A percentile compares a stretch with the other conserved stretches of the same genome.
These are phyloP conservation scores for Daldinia sp. DNA, from an alignment of 2,329 filamentous ascomycete genomes.

Conservation along the genomic window DNA sequence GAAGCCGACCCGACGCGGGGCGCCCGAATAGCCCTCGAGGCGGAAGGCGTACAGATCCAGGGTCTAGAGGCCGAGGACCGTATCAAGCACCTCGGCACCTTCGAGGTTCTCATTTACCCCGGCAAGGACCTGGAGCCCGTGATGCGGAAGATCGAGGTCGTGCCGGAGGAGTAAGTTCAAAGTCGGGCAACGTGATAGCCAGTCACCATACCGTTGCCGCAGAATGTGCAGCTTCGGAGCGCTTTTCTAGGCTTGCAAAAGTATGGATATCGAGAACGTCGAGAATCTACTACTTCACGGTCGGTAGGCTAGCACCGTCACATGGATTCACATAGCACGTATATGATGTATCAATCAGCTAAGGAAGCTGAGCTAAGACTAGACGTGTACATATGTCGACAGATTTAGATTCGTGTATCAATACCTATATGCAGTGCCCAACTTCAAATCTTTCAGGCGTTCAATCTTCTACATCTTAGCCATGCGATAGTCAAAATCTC, in stretches of 20 bases:
- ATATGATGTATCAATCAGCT: slow-evolving; percentile 13
- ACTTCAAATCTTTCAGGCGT: not conserved
- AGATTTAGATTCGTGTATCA: slow-evolving; percentile 1
- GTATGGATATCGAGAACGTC: not conserved
- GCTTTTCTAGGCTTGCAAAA: not conserved
- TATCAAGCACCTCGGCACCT: slow-evolving; percentile 53
- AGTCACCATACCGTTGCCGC: not conserved
- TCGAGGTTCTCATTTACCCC: slow-evolving; percentile 49
- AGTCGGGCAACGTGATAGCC: not conserved
- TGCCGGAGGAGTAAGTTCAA: slow-evolving; percentile 41
- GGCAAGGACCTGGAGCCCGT: slow-evolving; percentile 46
- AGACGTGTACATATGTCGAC: slow-evolving; percentile 21
- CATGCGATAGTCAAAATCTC: not conserved
- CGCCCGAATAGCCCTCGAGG: slow-evolving; percentile 48
- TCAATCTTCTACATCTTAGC: not conserved
- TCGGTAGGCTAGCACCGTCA: not conserved
- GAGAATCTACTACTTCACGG: not conserved
- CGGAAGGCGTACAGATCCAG: slow-evolving; percentile 47
- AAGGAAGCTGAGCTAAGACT: slow-evolving; percentile 6
- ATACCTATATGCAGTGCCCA: slow-evolving; percentile 6
- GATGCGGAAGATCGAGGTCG: slow-evolving; percentile 47
- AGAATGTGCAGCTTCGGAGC: not conserved
- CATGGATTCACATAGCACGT: not conserved
- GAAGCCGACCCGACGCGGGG: slow-evolving; percentile 43
- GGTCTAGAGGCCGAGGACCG: slow-evolving; percentile 49